Percentiles rank a stretch among this genome's conserved stretches.
phyloP scores from a whole-genome alignment of 2,329 filamentous ascomycete species.

The Ophiostoma sp. region DNA sequence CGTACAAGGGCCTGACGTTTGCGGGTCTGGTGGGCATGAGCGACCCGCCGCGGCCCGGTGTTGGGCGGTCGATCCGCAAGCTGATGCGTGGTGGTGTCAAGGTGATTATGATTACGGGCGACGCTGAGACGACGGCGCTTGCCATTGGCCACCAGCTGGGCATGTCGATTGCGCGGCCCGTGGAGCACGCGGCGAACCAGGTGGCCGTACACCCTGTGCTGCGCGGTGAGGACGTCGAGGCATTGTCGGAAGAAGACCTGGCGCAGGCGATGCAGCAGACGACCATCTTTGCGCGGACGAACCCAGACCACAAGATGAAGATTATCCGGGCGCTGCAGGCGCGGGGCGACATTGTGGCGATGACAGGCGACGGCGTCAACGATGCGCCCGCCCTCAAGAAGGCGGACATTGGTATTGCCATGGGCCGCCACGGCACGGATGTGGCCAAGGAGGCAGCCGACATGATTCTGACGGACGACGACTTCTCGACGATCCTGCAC shows the following conservation, averaged over 20 bases:
- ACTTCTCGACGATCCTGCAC: constrained; percentile 86
- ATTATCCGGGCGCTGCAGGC: constrained; percentile 90
- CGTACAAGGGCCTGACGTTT: constrained; percentile 82
- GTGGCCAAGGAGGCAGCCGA: constrained; percentile 96
- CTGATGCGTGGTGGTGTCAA: constrained; percentile 93
- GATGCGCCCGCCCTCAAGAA: constrained; percentile 96
- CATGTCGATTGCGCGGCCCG: constrained; percentile 71
- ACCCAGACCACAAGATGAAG: constrained; percentile 96
- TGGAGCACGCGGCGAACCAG: constrained; percentile 54
- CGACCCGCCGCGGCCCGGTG: constrained; percentile 87
- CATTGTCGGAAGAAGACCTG: constrained; percentile 83
- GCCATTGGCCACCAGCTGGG: constrained; percentile 95
- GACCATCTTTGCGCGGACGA: constrained; percentile 93
- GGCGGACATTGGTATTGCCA: constrained; percentile 95
- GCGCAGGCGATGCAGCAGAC: constrained; percentile 82
- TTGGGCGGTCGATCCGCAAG: constrained; percentile 82
- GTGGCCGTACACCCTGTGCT: constrained; percentile 70
- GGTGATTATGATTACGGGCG: constrained; percentile 98
- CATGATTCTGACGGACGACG: constrained; percentile 88
- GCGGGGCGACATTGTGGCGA: constrained; percentile 93
- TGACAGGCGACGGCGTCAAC: constrained; percentile 98
- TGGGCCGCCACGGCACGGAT: constrained; percentile 93
- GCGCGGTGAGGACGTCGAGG: constrained; percentile 87
- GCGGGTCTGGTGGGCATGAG: constrained; percentile 96
- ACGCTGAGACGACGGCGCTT: constrained; percentile 90